These are phyloP conservation scores for Mucor circinelloides DNA, from an alignment of 371 early-diverging fungal genomes.

Conservation along the genomic window DNA sequence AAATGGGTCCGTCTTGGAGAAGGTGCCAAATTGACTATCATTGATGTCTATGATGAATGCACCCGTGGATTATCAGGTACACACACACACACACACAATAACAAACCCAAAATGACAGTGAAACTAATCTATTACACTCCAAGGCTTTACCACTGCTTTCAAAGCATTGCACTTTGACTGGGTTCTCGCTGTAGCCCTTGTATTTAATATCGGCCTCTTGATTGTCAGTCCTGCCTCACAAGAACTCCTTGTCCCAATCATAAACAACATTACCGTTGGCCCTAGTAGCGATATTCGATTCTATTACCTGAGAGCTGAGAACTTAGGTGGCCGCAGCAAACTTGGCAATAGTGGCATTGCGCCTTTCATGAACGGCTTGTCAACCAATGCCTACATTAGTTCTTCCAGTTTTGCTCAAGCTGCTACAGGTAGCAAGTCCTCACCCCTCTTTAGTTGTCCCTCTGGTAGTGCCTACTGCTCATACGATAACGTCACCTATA, in stretches of 20 bases:
- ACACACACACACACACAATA: neutral
- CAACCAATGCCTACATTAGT: conserved; percentile 2
- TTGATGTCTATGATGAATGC: conserved; percentile 36
- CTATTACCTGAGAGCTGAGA: neutral
- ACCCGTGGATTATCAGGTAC: conserved; percentile 34
- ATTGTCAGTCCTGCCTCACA: conserved; percentile 26
- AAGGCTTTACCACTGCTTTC: conserved; percentile 21
- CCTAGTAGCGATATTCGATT: neutral
- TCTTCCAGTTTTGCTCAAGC: conserved; percentile 14
- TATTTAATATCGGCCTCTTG: conserved; percentile 32
- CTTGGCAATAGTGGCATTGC: neutral
- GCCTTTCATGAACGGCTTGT: conserved; percentile 10
- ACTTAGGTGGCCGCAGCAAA: neutral
- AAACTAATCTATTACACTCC: neutral
- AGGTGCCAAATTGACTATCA: conserved; percentile 16
- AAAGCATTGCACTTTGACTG: conserved; percentile 18
- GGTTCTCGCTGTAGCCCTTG: conserved; percentile 20
- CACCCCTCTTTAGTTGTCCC: conserved; percentile 10
- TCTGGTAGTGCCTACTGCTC: neutral
- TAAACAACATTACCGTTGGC: neutral
- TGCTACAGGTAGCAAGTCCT: neutral
- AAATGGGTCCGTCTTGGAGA: conserved; percentile 30
- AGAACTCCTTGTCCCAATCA: conserved; percentile 11
- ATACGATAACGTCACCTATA: conserved; percentile 4
- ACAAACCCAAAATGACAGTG: neutral